Base-by-base conservation (phyloP, 2,329 filamentous ascomycete genomes). In the Colletotrichum higginsianum region DNA sequence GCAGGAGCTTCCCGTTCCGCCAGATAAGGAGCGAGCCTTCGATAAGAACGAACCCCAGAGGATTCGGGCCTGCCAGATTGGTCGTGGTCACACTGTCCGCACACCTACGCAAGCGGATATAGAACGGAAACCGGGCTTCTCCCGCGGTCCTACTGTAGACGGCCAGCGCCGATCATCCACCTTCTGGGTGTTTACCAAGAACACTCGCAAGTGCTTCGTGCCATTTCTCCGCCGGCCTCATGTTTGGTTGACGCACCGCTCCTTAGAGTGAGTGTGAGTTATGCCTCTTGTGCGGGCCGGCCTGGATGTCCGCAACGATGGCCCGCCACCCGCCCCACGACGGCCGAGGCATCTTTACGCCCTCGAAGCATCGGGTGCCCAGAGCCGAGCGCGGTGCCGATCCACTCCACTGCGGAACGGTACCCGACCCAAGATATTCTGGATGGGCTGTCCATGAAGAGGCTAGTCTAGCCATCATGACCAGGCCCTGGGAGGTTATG, bases 361-460 rank as follows among this genome's bases (percentile, higher is more conserved):
- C 42, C 44, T 68, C 65, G 64, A 71, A 71, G 55, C 69, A 69
- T 68, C 47, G 65, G 69, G 46, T 49, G n/a, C 47, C 58, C 52
- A 60, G 46, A 61, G 65, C 69, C 69, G 69, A 72, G 60, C 65
- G 67, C 69, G 58, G 69, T 64, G 47, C 68, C 65, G 69, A 72
- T 72, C 69, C 65, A 64, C 69, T 69, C 69, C 65, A 72, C 65
- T 55, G 58, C 65, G 53, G 69, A 68, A 63, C 65, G 65, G 53
- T 64, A 57, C 52, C 60, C 65, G 52, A 66, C 53, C 21, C 42
- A 56, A 44, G n/a, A 57, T 23, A 30, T 58, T 58, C 62, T 57
- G 63, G 58, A 42, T 50, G 21, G 30, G 15, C 46, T 26, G 47
- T 18, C 44, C 21, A 52, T 64, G 46, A 61, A 61, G 38, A 61